These are phyloP conservation scores for Venturia carpophila DNA, from an alignment of 2,329 filamentous ascomycete genomes.

Conservation along the genomic window DNA sequence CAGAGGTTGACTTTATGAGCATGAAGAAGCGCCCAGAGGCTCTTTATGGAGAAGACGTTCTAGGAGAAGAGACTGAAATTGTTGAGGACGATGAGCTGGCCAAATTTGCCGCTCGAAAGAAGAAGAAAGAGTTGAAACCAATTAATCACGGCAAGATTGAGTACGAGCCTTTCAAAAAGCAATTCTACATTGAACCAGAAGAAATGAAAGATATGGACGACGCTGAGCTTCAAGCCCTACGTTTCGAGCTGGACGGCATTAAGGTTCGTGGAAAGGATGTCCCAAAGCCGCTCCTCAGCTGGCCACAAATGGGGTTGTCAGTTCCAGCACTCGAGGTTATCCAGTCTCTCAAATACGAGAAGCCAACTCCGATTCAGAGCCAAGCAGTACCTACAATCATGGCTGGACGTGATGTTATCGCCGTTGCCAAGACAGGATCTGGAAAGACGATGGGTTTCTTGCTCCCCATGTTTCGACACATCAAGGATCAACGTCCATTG, in stretches of 20 bases:
- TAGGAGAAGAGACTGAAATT: constrained; percentile 60
- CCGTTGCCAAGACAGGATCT: constrained; percentile 94
- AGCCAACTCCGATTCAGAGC: constrained; percentile 87
- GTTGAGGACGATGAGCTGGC: constrained; percentile 58
- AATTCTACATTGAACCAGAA: constrained; percentile 86
- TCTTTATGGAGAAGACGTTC: constrained; percentile 70
- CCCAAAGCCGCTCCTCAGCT: constrained; percentile 90
- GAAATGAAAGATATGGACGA: constrained; percentile 78
- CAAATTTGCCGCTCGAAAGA: constrained; percentile 55
- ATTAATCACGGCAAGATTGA: constrained; percentile 82
- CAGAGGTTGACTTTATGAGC: constrained; percentile 29
- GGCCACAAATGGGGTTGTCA: constrained; percentile 89
- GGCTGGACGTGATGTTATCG: constrained; percentile 91
- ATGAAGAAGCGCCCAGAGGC: constrained; percentile 57
- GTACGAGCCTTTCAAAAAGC: constrained; percentile 79
- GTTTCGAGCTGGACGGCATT: constrained; percentile 87
- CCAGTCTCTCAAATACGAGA: constrained; percentile 71
- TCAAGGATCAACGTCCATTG: constrained; percentile 81
- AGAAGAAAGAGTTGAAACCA: constrained; percentile 86
- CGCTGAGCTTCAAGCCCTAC: constrained; percentile 71
- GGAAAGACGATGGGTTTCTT: constrained; percentile 96
- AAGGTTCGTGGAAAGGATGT: constrained; percentile 70
- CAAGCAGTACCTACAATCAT: constrained; percentile 93
- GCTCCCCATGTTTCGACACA: constrained; percentile 95
- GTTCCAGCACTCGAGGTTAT: constrained; percentile 83